Conservation (phyloP, 208 protist genomes). For the Trichomonas gallinae region DNA sequence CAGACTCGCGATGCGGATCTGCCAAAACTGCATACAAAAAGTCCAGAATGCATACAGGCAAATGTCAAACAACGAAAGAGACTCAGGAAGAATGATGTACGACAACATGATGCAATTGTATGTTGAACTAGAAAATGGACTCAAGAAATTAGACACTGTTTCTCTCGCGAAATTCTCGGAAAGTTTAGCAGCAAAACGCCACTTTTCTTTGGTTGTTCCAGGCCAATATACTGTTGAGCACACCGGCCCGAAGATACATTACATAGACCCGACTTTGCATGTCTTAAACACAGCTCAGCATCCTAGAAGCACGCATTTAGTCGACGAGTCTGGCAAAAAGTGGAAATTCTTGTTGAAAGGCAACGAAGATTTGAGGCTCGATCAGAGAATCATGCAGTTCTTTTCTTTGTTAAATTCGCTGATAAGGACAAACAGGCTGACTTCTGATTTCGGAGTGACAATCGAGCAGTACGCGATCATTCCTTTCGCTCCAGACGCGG, state of each 20-base stretch:
- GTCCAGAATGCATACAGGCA: neutral
- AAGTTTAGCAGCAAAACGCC: neutral
- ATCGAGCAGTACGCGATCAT: neutral
- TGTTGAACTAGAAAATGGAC: neutral
- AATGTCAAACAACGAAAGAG: neutral
- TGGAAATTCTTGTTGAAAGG: slow-evolving; percentile 23
- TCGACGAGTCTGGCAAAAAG: neutral
- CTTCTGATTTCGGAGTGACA: neutral
- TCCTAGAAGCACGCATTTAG: neutral
- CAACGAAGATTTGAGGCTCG: slow-evolving; percentile 21
- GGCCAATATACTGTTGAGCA: neutral
- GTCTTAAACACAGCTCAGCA: neutral
- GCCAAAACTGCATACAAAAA: neutral
- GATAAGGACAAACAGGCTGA: neutral
- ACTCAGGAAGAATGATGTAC: neutral
- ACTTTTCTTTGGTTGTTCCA: neutral
- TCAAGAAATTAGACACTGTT: neutral
- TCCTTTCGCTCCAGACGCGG: neutral
- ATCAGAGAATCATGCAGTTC: slow-evolving; percentile 22
- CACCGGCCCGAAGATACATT: neutral
- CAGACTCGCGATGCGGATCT: neutral
- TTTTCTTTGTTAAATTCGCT: neutral
- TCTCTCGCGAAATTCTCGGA: neutral
- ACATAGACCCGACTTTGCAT: neutral
- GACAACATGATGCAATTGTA: neutral